Evolutionary conservation across 2,329 filamentous ascomycete genomes (phyloP).

Genomic region (Malbranchea zuffiana): DNA sequence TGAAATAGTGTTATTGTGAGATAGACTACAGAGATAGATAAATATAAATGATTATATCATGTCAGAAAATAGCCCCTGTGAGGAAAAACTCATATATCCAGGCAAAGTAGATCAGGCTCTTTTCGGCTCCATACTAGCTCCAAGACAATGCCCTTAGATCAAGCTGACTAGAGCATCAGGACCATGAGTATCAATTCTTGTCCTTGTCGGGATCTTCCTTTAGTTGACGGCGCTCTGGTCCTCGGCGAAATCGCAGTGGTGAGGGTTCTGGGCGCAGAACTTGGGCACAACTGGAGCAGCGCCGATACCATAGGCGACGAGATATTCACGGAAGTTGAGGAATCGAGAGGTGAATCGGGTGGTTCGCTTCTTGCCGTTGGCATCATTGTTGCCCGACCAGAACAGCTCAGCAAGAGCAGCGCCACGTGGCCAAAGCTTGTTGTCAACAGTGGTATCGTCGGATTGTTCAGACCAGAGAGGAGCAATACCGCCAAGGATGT

Average conservation of each 20-base stretch:
- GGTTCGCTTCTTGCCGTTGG: conserved; percentile 41
- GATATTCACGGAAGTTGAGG: conserved; percentile 49
- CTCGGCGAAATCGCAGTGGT: conserved; percentile 46
- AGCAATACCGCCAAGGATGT: conserved; percentile 42
- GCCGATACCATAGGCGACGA: conserved; percentile 44
- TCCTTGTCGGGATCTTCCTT: no score
- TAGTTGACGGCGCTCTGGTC: conserved; percentile 35
- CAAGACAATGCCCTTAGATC: no score
- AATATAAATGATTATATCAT: no score
- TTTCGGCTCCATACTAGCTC: no score
- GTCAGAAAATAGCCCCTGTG: no score
- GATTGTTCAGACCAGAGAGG: conserved; percentile 47
- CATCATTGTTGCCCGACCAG: conserved; percentile 46
- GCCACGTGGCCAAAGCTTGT: conserved; percentile 47
- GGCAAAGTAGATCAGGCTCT: no score
- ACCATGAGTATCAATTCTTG: no score
- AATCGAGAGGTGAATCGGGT: conserved; percentile 46
- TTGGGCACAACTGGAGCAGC: conserved; percentile 45
- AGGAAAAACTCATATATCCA: no score
- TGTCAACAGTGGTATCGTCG: conserved; percentile 42
- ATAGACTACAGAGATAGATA: no score
- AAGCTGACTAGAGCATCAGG: no score
- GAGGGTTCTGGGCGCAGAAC: conserved; percentile 48
- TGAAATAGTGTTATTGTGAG: no score
- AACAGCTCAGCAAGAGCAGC: conserved; percentile 46